A percentile compares a stretch with the other conserved stretches of the same genome.
phyloP scores from a whole-genome alignment of 768 basidiomycete genomes.

The Amyloporia xantha region DNA sequence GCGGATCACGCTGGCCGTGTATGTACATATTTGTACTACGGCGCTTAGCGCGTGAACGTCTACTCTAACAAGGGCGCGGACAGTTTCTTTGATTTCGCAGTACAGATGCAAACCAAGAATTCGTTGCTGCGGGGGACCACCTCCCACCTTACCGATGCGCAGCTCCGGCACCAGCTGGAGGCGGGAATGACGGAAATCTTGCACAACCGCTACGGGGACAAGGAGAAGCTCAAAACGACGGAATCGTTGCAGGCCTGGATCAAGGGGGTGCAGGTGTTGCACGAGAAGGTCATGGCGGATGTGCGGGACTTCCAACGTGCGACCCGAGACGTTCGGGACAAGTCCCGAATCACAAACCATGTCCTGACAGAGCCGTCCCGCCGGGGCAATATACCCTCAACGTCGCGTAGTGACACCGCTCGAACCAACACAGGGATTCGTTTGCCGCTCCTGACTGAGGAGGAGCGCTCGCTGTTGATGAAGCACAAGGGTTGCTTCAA shows the following conservation, averaged over 20 bases:
- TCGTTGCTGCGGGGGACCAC: not conserved
- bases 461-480: conserved; percentile 1
- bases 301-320: not conserved
- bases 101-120: not conserved
- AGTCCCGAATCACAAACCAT: not conserved
- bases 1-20: too few relatives aligned
- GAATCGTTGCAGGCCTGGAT: too few relatives aligned
- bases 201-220: not conserved
- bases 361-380: not conserved
- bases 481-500: conserved; percentile 9
- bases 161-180: not conserved
- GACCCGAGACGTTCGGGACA: not conserved
- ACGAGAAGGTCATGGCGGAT: too few relatives aligned
- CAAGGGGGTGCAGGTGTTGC: too few relatives aligned
- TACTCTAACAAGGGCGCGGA: not conserved
- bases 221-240: not conserved
- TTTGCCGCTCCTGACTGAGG: not conserved
- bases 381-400: not conserved
- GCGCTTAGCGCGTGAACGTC: not conserved
- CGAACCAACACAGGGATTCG: not conserved
- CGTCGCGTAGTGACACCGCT: not conserved
- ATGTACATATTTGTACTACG: too few relatives aligned
- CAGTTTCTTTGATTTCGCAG: not conserved
- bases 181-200: not conserved
- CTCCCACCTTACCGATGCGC: not conserved